These are phyloP conservation scores for Paulownia fortunei DNA, from an alignment of 257 asterid genomes.

Conservation along the genomic window DNA sequence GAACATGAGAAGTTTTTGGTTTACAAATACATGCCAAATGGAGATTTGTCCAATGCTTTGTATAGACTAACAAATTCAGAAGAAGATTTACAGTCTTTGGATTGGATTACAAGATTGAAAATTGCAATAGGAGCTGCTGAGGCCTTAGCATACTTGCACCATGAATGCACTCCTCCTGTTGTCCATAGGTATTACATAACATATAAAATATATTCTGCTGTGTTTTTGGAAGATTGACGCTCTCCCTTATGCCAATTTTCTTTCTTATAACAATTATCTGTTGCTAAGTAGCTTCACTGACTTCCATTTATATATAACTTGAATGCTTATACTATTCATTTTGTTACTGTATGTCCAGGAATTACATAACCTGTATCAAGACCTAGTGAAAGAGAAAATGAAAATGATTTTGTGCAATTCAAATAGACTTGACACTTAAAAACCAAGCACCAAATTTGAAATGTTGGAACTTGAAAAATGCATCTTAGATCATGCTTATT, in stretches of 20 bases:
- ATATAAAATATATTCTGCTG: not conserved
- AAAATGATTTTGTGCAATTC: not conserved
- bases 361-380: no score
- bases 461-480: not conserved
- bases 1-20: constrained; percentile 63
- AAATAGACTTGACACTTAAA: no score
- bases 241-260: no score
- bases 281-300: not conserved
- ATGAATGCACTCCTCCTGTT: constrained; percentile 72
- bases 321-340: not conserved
- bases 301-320: no score
- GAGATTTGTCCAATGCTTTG: constrained; percentile 64
- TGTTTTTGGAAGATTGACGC: not conserved
- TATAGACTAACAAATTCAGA: constrained; percentile 38
- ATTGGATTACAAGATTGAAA: constrained; percentile 84
- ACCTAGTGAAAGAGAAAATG: not conserved
- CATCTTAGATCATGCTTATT: not conserved
- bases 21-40: constrained; percentile 66
- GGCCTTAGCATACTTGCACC: constrained; percentile 68
- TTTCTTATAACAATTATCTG: not conserved
- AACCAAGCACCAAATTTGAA: not conserved
- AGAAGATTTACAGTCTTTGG: constrained; percentile 63
- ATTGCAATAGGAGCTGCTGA: constrained; percentile 83
- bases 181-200: constrained; percentile 68
- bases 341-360: not conserved